Evolutionary conservation across 78 protist species (phyloP), one percentile per base, ranked within the genome.

Genomic region (Dictyostelium brefeldianum): DNA sequence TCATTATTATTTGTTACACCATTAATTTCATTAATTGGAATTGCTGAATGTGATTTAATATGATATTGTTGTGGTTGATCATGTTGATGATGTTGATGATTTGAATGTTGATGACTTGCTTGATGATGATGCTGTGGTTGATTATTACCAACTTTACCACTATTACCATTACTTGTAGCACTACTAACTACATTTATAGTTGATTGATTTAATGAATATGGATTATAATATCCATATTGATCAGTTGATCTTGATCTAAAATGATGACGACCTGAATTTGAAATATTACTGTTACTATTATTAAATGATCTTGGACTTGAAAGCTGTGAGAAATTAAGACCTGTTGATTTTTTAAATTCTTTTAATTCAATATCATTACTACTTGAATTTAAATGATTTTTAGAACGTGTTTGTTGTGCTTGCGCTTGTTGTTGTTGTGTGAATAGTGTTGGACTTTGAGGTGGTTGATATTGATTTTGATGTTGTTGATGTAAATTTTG

Each of bases 401-500:
- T 54, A 17, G 48, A 29, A 27, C 18, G 18, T 11, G 65, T 9
- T 43, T 71, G 79, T 27, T 81, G 90, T 22, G 11, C 56, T 27
- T 51, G 57, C 31, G 12, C 41, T 17, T 12, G 43, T 46, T 46
- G 22, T 47, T 65, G 89, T 20, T 25, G 54, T 25, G 75, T 20
- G 11, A 27, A 81, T 48, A 81, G 12, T 22, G 50, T 69, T 5
- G 62, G 74, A 15, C 48, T 41, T 0, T 67, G 75, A 29, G 43
- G 70, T 59, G 57, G 7, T 51, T 25, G 17, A 67, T 31, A 78
- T 22, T 29, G 81, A 17, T n/a, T 20, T n/a, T 20, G 36, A 5
- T 48, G 81, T 15, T 41, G 36, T 81, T 65, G 89, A 27, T 25
- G 54, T 65, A 73, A 31, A 27, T 8, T 59, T 65, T 41, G 22